phyloP scores from a whole-genome alignment of 768 basidiomycete genomes.

The Lactifluus hygrophoroides region DNA sequence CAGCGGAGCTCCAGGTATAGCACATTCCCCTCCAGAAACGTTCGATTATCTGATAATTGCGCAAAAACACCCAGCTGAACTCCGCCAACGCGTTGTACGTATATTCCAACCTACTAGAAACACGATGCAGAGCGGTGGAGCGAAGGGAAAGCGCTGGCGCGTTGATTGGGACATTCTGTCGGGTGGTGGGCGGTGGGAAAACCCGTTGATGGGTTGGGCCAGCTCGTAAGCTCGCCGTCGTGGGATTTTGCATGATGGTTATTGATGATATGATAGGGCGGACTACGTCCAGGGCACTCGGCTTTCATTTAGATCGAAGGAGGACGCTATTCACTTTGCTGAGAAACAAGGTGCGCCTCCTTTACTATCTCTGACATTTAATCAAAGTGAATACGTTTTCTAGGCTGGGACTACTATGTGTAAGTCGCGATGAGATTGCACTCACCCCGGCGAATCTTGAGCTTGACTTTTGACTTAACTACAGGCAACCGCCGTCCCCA shows the following conservation, averaged over 20 bases:
- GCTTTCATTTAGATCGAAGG: slow-evolving; percentile 73
- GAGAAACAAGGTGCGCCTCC: slow-evolving; percentile 80
- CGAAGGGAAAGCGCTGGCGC: slow-evolving; percentile 82
- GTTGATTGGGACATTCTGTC: slow-evolving; percentile 91
- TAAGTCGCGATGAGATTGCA: slow-evolving; percentile 35
- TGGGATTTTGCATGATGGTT: not conserved
- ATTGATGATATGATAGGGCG: slow-evolving; percentile 43
- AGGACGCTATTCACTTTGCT: slow-evolving; percentile 89
- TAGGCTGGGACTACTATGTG: slow-evolving; percentile 92
- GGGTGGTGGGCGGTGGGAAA: slow-evolving; percentile 93
- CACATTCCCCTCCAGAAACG: not conserved
- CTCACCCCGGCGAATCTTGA: not conserved
- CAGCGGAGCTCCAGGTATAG: slow-evolving; percentile 79
- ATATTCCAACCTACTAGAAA: slow-evolving; percentile 91
- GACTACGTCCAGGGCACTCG: slow-evolving; percentile 95
- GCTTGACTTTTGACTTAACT: not conserved
- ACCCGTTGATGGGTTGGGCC: slow-evolving; percentile 95
- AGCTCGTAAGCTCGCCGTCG: slow-evolving; percentile 61
- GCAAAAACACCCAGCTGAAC: slow-evolving; percentile 45
- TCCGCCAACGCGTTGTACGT: slow-evolving; percentile 79
- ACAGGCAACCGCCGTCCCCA: slow-evolving; percentile 48
- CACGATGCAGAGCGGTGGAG: slow-evolving; percentile 90
- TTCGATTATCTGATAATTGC: not conserved
- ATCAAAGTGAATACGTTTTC: slow-evolving; percentile 13
- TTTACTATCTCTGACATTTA: not conserved